Evolutionary conservation across 1,284 basidiomycete genomes (phyloP).

Genomic region (Rhizoctonia solani): DNA sequence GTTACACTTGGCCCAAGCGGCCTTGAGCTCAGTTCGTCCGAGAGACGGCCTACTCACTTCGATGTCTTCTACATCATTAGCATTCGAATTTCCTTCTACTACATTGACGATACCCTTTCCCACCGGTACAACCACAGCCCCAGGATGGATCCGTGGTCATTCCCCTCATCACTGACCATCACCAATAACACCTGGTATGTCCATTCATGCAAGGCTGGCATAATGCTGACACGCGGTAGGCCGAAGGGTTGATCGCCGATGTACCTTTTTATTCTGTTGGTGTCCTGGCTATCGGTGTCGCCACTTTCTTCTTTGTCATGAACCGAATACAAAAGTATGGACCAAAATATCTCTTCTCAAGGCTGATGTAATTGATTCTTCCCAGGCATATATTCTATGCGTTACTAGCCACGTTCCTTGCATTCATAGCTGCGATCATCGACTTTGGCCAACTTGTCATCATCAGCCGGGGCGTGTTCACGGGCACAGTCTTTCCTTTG

Average conservation of each 20-base stretch:
- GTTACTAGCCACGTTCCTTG: slow-evolving; percentile 59
- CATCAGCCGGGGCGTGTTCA: slow-evolving; percentile 45
- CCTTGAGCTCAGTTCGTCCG: neutral
- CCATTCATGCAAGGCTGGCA: neutral
- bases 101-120: slow-evolving; percentile 16
- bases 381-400: slow-evolving; percentile 58
- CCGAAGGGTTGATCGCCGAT: slow-evolving; percentile 63
- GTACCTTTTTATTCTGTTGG: slow-evolving; percentile 71
- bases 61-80: slow-evolving; percentile 24
- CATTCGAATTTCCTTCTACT: slow-evolving; percentile 30
- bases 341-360: slow-evolving; percentile 27
- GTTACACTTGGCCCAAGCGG: neutral
- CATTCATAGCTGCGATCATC: slow-evolving; percentile 65
- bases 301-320: slow-evolving; percentile 63
- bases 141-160: slow-evolving; percentile 24
- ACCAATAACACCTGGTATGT: slow-evolving; percentile 4
- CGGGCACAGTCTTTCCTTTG: slow-evolving; percentile 49
- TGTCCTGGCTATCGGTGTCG: slow-evolving; percentile 64
- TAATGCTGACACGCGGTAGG: slow-evolving; percentile 47
- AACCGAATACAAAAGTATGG: slow-evolving; percentile 62
- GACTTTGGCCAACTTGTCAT: slow-evolving; percentile 63
- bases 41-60: neutral
- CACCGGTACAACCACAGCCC: neutral
- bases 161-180: slow-evolving; percentile 21
- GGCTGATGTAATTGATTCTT: slow-evolving; percentile 18